Conservation (phyloP, 2,329 filamentous ascomycete genomes). For the Pyricularia grisea region DNA sequence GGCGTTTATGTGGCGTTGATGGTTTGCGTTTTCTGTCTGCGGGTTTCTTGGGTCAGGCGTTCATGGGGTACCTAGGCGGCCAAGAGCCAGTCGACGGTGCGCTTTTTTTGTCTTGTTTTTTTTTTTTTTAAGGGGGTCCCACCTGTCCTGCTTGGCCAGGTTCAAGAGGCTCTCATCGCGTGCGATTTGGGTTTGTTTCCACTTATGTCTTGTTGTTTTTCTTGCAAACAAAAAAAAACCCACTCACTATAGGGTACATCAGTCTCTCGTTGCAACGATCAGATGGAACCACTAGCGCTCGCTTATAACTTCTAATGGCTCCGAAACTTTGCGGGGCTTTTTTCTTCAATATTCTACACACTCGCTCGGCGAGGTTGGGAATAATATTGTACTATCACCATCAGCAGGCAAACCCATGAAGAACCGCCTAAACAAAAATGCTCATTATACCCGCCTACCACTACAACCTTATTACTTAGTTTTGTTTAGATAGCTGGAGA, state of each 20-base stretch:
- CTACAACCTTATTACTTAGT: neutral
- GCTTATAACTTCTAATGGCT: conserved; percentile 1
- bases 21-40: neutral
- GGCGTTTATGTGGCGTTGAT: neutral
- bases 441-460: conserved; percentile 2
- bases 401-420: neutral
- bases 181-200: neutral
- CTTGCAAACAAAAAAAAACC: neutral
- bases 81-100: neutral
- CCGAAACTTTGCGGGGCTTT: neutral
- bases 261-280: neutral
- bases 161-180: neutral
- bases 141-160: neutral
- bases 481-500: neutral
- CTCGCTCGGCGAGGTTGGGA: conserved; percentile 3
- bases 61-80: neutral
- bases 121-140: neutral
- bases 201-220: neutral
- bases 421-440: neutral
- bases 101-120: neutral
- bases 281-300: conserved; percentile 2
- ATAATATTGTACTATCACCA: conserved; percentile 5
- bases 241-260: neutral
- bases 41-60: neutral
- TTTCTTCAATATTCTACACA: neutral